phyloP scores from a whole-genome alignment of 345 rosid genomes.

The Corymbia maculata region DNA sequence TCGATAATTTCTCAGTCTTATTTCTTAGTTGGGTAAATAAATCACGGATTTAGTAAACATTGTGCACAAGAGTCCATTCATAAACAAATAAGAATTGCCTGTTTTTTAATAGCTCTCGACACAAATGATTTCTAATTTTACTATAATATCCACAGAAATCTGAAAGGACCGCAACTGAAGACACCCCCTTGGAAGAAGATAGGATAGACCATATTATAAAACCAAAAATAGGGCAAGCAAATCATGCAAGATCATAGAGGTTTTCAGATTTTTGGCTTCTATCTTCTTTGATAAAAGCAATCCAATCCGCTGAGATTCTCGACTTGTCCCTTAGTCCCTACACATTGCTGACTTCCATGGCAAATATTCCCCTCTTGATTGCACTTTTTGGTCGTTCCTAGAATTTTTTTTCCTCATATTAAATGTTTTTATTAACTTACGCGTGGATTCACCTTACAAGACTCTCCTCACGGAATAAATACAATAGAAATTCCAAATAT shows the following conservation, averaged over 20 bases:
- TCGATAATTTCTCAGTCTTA: not conserved
- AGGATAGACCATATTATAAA: not conserved
- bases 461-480: not conserved
- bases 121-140: not conserved
- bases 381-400: not conserved
- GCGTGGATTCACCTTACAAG: not conserved
- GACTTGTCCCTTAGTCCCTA: not conserved
- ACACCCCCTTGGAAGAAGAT: not conserved
- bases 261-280: not conserved
- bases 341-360: not conserved
- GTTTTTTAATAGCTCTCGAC: not conserved
- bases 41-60: not conserved
- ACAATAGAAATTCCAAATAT: not conserved
- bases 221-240: not conserved
- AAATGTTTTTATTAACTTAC: not conserved
- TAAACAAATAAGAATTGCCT: not conserved
- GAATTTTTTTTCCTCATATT: not conserved
- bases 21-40: not conserved
- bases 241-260: not conserved
- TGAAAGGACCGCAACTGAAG: not conserved
- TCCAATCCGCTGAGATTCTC: not conserved
- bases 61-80: not conserved
- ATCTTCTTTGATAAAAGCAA: not conserved
- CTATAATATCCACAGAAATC: not conserved
- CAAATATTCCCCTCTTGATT: not conserved